Evolutionary conservation across 441 rosid genomes (phyloP).

Genomic region (Gossypium lobatum): DNA sequence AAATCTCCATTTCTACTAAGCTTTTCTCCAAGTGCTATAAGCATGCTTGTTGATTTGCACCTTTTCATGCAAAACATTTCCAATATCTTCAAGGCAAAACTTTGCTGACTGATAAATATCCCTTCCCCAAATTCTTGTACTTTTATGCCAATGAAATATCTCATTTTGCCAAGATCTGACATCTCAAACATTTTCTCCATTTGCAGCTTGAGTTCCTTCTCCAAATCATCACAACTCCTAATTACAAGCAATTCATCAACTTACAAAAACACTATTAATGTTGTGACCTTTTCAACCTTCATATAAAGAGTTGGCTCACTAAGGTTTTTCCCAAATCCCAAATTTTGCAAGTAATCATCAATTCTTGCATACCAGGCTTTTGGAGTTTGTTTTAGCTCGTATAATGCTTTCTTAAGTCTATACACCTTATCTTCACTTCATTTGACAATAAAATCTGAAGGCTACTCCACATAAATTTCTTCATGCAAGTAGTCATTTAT

Average conservation of each 20-base stretch:
- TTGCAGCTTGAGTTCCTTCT: too few relatives aligned
- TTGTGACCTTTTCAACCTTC: background rate
- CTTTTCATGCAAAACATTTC: too few relatives aligned
- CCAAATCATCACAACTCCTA: background rate
- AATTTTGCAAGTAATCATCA: background rate
- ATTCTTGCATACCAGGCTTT: background rate
- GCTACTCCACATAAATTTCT: background rate
- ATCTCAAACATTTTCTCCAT: too few relatives aligned
- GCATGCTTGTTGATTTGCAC: too few relatives aligned
- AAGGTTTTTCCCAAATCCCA: background rate
- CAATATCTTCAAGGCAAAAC: too few relatives aligned
- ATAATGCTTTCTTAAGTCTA: background rate
- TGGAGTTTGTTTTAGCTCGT: background rate
- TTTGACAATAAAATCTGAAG: background rate
- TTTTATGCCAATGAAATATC: too few relatives aligned
- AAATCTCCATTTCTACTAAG: too few relatives aligned
- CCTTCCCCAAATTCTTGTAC: too few relatives aligned
- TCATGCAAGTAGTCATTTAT: background rate
- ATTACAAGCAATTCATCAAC: background rate
- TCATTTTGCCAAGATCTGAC: too few relatives aligned
- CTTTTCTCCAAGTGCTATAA: too few relatives aligned
- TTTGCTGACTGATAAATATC: too few relatives aligned
- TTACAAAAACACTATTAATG: background rate
- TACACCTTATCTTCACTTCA: background rate
- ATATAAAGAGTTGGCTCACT: background rate